phyloP scores from a whole-genome alignment of 148 eudicot species.

The Silene latifolia region DNA sequence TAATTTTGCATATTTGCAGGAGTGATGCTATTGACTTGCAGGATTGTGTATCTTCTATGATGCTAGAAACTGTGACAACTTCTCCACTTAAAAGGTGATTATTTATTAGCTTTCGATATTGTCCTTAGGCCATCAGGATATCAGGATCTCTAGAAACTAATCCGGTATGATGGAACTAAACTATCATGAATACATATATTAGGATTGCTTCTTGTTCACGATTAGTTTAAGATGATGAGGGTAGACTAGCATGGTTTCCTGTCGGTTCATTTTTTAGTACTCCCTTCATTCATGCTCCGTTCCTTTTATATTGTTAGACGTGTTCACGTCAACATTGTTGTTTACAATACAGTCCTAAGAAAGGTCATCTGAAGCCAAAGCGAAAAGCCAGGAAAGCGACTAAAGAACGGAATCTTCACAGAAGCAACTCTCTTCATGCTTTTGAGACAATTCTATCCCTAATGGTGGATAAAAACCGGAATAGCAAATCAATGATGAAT shows the following conservation, averaged over 20 bases:
- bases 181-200: neutral
- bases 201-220: neutral
- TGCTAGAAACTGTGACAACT: constrained; percentile 37
- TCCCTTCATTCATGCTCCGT: neutral
- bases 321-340: neutral
- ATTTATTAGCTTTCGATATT: neutral
- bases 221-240: neutral
- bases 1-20: constrained; percentile 28
- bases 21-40: constrained; percentile 31
- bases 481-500: constrained; percentile 37
- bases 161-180: neutral
- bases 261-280: neutral
- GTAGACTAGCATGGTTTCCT: no score
- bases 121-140: neutral
- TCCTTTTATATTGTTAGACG: no score
- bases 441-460: constrained; percentile 72
- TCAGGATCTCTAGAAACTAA: neutral
- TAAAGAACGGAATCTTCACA: constrained; percentile 40
- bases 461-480: constrained; percentile 50
- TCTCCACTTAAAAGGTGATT: constrained; percentile 57
- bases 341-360: constrained; percentile 39
- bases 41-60: constrained; percentile 32
- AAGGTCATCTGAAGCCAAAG: constrained; percentile 36
- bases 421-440: constrained; percentile 48
- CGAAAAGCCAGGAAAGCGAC: constrained; percentile 35